Percentiles rank a stretch among this genome's conserved stretches.
These are phyloP conservation scores for Gypsophila paniculata DNA, from an alignment of 179 eudicot species.

Conservation along the genomic window DNA sequence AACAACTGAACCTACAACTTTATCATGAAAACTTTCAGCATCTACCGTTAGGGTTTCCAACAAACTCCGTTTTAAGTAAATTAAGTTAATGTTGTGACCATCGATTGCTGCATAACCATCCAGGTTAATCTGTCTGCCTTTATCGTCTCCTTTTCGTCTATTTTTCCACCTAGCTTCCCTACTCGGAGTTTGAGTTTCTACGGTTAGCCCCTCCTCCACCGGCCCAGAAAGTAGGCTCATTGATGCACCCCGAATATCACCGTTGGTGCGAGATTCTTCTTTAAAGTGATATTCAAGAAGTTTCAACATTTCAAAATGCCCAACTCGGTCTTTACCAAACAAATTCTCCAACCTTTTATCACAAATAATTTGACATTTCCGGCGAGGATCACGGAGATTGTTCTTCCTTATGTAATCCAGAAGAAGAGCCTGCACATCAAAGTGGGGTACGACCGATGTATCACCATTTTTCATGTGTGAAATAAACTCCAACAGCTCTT, in stretches of 20 bases:
- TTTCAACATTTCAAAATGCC: constrained; percentile 97
- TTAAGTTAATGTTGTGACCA: constrained; percentile 72
- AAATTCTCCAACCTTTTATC: constrained; percentile 72
- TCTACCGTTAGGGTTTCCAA: constrained; percentile 77
- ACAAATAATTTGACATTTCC: constrained; percentile 88
- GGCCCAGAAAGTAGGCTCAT: constrained; percentile 48
- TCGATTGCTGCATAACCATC: constrained; percentile 94
- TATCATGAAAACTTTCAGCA: constrained; percentile 61
- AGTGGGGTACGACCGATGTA: constrained; percentile 61
- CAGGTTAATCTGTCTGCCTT: constrained; percentile 57
- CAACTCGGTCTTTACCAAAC: constrained; percentile 86
- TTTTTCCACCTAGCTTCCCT: constrained; percentile 62
- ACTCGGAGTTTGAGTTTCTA: constrained; percentile 35
- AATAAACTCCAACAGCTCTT: constrained; percentile 88
- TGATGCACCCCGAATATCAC: constrained; percentile 62
- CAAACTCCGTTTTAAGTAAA: constrained; percentile 68
- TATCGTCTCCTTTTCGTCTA: constrained; percentile 54
- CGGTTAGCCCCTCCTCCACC: constrained; percentile 43
- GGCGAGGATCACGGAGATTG: constrained; percentile 92
- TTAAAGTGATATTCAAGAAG: constrained; percentile 92
- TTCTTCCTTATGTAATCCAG: constrained; percentile 81
- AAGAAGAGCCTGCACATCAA: constrained; percentile 89
- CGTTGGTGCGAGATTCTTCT: constrained; percentile 69
- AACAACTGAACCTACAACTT: constrained; percentile 82
- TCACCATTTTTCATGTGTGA: constrained; percentile 89